Evolutionary conservation across 179 eudicot species (phyloP).

Genomic region (Heliamphora ciliata): DNA sequence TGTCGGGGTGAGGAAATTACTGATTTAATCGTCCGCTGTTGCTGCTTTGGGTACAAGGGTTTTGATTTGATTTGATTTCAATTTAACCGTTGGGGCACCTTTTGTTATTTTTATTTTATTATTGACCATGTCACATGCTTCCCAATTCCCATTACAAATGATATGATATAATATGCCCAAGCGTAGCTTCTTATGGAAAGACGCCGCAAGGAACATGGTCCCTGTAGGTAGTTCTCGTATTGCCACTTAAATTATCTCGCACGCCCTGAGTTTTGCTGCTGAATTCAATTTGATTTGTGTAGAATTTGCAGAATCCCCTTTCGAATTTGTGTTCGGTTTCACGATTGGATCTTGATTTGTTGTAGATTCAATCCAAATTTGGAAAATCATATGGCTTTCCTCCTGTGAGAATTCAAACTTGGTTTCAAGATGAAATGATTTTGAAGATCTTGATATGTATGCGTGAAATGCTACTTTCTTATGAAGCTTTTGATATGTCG

Average conservation of each 20-base stretch:
- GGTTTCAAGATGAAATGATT: background rate
- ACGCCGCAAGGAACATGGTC: background rate
- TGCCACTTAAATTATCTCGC: background rate
- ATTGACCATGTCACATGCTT: background rate
- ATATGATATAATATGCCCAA: background rate
- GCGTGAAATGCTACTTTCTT: background rate
- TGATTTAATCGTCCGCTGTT: background rate
- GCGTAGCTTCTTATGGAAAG: background rate
- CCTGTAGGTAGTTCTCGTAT: background rate
- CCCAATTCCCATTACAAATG: background rate
- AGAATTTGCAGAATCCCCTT: background rate
- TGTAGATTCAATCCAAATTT: background rate
- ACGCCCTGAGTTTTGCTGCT: background rate
- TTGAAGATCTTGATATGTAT: background rate
- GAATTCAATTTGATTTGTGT: background rate
- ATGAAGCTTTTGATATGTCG: background rate
- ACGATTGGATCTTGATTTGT: background rate
- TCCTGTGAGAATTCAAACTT: background rate
- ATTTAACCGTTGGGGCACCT: background rate
- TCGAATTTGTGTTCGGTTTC: background rate
- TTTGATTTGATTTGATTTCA: background rate
- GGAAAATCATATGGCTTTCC: background rate
- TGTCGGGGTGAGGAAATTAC: constrained; percentile 1
- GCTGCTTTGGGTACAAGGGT: background rate
- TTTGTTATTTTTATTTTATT: too few relatives aligned